These are phyloP conservation scores for Omphalotus guepiniiformis DNA, from an alignment of 768 basidiomycete genomes.

Conservation along the genomic window DNA sequence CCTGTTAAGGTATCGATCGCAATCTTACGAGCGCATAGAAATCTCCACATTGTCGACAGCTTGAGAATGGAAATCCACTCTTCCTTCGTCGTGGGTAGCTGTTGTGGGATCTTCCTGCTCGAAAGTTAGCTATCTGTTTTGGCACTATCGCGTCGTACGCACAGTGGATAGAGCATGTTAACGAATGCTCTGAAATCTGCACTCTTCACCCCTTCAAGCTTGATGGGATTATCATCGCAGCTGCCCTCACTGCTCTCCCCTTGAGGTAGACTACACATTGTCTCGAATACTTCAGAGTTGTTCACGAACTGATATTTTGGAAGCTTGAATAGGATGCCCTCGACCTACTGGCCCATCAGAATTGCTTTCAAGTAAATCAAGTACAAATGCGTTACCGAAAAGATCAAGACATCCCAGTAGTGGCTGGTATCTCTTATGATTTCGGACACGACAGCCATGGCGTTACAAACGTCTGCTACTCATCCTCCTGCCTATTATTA, in stretches of 20 bases:
- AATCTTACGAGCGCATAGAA: conserved; percentile 22
- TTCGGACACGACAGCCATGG: not conserved
- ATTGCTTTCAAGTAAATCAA: not conserved
- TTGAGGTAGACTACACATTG: conserved; percentile 4
- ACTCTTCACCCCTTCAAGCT: conserved; percentile 12
- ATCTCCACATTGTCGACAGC: conserved; percentile 35
- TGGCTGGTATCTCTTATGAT: not conserved
- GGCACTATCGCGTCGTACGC: not conserved
- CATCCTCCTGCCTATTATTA: not conserved
- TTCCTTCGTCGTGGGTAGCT: conserved; percentile 9
- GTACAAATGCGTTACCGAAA: not conserved
- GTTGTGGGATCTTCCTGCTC: conserved; percentile 9
- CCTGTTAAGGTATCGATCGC: conserved; percentile 24
- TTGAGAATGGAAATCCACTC: conserved; percentile 37
- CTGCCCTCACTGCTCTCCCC: not conserved
- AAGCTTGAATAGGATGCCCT: not conserved
- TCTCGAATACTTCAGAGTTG: conserved; percentile 1
- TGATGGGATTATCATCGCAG: conserved; percentile 15
- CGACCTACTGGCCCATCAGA: not conserved
- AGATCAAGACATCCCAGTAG: not conserved
- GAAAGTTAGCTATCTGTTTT: not conserved
- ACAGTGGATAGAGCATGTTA: conserved; percentile 14
- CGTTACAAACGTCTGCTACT: not conserved
- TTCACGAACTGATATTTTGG: not conserved
- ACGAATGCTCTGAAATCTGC: conserved; percentile 15